phyloP scores from a whole-genome alignment of 257 asterid species.

The Forsythia viridissima region DNA sequence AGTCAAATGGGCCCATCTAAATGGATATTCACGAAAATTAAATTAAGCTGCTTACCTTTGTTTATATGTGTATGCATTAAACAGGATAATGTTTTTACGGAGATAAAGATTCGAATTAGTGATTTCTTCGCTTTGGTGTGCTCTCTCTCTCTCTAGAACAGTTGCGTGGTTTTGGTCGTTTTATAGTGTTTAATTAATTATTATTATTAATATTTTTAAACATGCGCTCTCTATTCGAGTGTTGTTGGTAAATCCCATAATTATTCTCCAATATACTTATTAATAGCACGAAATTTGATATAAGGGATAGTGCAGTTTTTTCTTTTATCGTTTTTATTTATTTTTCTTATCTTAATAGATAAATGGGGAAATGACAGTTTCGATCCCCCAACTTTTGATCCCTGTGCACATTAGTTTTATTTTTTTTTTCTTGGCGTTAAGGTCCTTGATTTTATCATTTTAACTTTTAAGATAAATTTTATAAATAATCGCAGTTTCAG shows the following conservation, averaged over 20 bases:
- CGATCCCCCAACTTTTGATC: too few species aligned
- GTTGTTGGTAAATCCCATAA: neutral
- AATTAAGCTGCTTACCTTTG: neutral
- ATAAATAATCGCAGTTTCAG: too few species aligned
- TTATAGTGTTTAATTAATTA: neutral
- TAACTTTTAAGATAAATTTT: too few species aligned
- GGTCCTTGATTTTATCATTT: too few species aligned
- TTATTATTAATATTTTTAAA: neutral
- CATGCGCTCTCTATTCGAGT: neutral
- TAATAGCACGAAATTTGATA: neutral
- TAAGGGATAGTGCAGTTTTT: neutral
- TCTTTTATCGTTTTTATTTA: too few species aligned
- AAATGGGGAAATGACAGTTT: too few species aligned
- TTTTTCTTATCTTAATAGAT: too few species aligned
- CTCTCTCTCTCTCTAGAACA: neutral
- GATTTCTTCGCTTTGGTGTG: neutral
- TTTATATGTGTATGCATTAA: neutral
- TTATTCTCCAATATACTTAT: neutral
- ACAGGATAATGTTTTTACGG: neutral
- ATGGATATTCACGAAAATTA: neutral
- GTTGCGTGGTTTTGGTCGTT: neutral
- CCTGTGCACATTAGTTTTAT: too few species aligned
- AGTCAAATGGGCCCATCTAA: neutral
- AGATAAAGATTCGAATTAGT: neutral
- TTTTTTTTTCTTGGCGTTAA: too few species aligned